Evolutionary conservation across 1,139 yeast genomes (phyloP).

Genomic region (Hansenula anomala): DNA sequence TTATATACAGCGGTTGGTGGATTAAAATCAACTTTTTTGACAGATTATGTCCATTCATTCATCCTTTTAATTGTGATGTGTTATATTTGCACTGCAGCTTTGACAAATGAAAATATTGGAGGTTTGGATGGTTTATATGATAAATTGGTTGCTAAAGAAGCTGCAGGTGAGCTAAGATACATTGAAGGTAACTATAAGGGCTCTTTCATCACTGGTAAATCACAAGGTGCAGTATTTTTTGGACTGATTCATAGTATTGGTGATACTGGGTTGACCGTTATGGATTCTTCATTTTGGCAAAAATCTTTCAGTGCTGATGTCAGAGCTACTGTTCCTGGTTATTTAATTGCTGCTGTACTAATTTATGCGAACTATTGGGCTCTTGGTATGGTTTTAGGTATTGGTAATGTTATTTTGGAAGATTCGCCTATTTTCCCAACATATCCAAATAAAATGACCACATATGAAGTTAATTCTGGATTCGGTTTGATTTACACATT

Average conservation of each 20-base stretch:
- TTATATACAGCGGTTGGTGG: slow-evolving; percentile 38
- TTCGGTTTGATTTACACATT: slow-evolving; percentile 47
- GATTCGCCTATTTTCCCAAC: slow-evolving; percentile 43
- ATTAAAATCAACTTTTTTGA: slow-evolving; percentile 36
- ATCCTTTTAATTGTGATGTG: slow-evolving; percentile 30
- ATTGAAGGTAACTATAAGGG: slow-evolving; percentile 33
- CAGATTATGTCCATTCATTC: slow-evolving; percentile 34
- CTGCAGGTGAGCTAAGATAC: slow-evolving; percentile 2
- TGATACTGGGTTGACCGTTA: slow-evolving; percentile 45
- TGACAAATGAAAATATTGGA: slow-evolving; percentile 27
- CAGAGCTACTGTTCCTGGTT: slow-evolving; percentile 35
- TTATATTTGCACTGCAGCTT: slow-evolving; percentile 27
- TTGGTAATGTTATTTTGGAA: slow-evolving; percentile 42
- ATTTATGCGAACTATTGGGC: slow-evolving; percentile 34
- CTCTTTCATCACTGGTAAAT: slow-evolving; percentile 32
- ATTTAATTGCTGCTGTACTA: slow-evolving; percentile 30
- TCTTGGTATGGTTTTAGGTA: slow-evolving; percentile 36
- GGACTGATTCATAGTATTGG: slow-evolving; percentile 46
- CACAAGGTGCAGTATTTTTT: slow-evolving; percentile 40
- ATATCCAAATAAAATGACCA: slow-evolving; percentile 37
- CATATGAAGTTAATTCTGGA: slow-evolving; percentile 42
- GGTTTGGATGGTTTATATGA: slow-evolving; percentile 30
- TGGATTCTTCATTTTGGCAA: slow-evolving; percentile 48
- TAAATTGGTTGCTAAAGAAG: slow-evolving; percentile 17
- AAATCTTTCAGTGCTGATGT: slow-evolving; percentile 33